Base-by-base conservation (phyloP, 257 asterid species). In the Solanum chiquidenum region DNA sequence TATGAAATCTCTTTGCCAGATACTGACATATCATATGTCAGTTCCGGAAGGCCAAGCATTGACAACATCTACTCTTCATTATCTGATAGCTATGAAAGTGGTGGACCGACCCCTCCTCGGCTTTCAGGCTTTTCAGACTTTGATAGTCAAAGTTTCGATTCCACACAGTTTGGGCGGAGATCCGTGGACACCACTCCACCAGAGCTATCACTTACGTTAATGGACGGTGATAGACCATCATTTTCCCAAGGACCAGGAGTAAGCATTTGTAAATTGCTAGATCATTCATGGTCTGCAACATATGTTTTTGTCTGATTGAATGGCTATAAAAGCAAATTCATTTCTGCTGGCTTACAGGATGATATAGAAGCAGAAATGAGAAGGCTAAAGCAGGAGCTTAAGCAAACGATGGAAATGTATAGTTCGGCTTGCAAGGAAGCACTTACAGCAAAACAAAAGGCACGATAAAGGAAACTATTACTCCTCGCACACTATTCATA, bases 401-500 rank as follows among this genome's bases (percentile, higher is more conserved):
- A 93, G 94, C 98, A 95, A 90, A 96, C 98, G 46, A 95, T 96
- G 97, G 98, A 95, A 89, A 93, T 95, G 96, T 96, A 96, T 72
- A 96, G 98, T 83, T 87, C 97, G 12, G 98, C 98, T 20, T 95
- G 98, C 96, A 95, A 89, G 87, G 98, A 96, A 90, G 99, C 98
- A 71, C 92, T 92, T 62, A 82, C 93, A n/a, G 94, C 94, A 23
- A 88, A 89, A 91, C 92, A 92, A 46, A 92, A 92, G 95, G 95
- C 88, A 86, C 12, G 89, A 9, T 4, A 84, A 73, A 74, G 49
- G 49, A 13, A 35, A 25, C 29, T 21, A 21, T 34, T 5, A 71
- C 46, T 33, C 33, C 25, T 68, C 52, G 1, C 5, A 5, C 11
- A 13, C 27, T 34, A 29, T 31, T 27, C 29, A 40, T 40, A 49